Evolutionary conservation across 2,329 filamentous ascomycete genomes (phyloP).

Genomic region (Cladosporium sp.): DNA sequence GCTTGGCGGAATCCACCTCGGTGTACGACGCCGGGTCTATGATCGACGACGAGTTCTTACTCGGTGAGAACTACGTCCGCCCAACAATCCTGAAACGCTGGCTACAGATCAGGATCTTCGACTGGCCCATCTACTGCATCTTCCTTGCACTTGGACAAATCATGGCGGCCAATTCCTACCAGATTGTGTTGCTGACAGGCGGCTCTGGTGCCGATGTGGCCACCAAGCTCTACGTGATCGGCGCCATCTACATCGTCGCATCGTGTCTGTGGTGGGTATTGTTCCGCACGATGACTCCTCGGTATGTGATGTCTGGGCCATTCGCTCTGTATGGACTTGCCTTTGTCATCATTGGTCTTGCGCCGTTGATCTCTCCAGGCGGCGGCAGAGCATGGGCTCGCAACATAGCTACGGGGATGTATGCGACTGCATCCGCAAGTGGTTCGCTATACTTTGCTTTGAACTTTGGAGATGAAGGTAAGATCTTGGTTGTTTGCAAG

Average conservation of each 20-base stretch:
- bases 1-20: constrained; percentile 48
- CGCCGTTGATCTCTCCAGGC: constrained; percentile 52
- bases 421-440: constrained; percentile 62
- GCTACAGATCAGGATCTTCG: constrained; percentile 57
- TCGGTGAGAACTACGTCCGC: constrained; percentile 56
- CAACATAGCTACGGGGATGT: constrained; percentile 61
- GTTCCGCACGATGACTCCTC: constrained; percentile 51
- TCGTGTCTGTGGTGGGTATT: constrained; percentile 63
- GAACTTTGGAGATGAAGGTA: constrained; percentile 54
- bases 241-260: constrained; percentile 58
- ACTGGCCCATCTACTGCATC: constrained; percentile 65
- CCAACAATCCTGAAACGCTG: constrained; percentile 61
- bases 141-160: constrained; percentile 64
- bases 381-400: constrained; percentile 55
- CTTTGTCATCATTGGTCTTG: constrained; percentile 62
- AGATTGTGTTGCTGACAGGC: constrained; percentile 65
- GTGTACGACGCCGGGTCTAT: neutral
- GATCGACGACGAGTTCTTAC: constrained; percentile 34
- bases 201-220: constrained; percentile 58
- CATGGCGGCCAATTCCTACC: constrained; percentile 65
- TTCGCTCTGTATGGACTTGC: constrained; percentile 64
- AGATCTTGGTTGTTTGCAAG: neutral
- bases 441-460: constrained; percentile 66
- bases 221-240: constrained; percentile 60
- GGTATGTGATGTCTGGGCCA: constrained; percentile 59